These are phyloP conservation scores for Candida ipomoeae DNA, from an alignment of 805 yeast species.

Conservation along the genomic window DNA sequence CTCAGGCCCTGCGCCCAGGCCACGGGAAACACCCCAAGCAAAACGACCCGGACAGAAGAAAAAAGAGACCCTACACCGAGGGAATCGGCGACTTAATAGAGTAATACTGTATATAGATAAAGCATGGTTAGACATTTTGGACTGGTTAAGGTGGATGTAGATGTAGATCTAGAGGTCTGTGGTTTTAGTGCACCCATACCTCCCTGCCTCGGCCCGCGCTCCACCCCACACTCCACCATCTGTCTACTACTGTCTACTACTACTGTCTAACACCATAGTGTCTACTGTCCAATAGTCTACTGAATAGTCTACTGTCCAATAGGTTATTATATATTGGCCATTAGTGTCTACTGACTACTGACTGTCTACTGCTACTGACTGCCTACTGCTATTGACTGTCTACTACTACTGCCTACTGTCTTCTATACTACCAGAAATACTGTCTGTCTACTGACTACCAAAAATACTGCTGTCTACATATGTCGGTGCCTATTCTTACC, in stretches of 20 bases:
- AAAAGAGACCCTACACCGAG: constrained; percentile 18
- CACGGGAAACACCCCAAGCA: neutral
- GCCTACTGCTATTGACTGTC: too few relatives aligned
- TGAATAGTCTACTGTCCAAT: too few relatives aligned
- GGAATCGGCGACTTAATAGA: constrained; percentile 27
- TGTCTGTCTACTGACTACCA: too few relatives aligned
- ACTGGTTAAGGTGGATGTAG: too few relatives aligned
- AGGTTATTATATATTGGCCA: too few relatives aligned
- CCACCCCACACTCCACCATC: neutral
- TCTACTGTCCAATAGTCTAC: too few relatives aligned
- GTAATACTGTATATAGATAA: constrained; percentile 13
- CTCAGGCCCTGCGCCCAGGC: constrained; percentile 8
- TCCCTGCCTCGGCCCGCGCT: constrained; percentile 8
- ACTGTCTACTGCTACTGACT: too few relatives aligned
- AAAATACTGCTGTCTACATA: neutral
- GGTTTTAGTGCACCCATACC: constrained; percentile 8
- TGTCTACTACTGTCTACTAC: neutral
- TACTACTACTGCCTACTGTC: too few relatives aligned
- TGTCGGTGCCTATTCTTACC: constrained; percentile 32
- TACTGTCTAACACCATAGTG: neutral
- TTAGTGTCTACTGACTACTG: too few relatives aligned
- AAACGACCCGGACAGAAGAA: constrained; percentile 1
- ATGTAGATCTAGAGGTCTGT: too few relatives aligned
- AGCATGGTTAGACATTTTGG: too few relatives aligned
- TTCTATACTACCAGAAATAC: too few relatives aligned